phyloP scores from a whole-genome alignment of 176 grass and related monocot genomes.

The Hordeum vulgare region MorexV3_pseudomolecules_assembly NC_058522.1:417795469-417795968 shows the following conservation, averaged over 20 bases:
- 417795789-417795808: conserved; percentile 60
- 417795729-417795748: conserved; percentile 48
- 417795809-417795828: conserved; percentile 85
- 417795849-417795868: conserved; percentile 66
- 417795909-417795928: no score
- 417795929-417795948: not conserved
- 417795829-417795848: conserved; percentile 75
- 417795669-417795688: not conserved
- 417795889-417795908: conserved; percentile 51
- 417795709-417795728: conserved; percentile 56
- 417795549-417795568: conserved; percentile 60
- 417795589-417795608: conserved; percentile 53
- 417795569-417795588: conserved; percentile 62
- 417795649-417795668: conserved; percentile 11
- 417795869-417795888: conserved; percentile 71
- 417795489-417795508: conserved; percentile 53
- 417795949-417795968: not conserved
- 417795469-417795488: not conserved
- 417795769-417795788: conserved; percentile 60
- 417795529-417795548: conserved; percentile 38
- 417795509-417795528: conserved; percentile 73
- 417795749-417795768: conserved; percentile 51
- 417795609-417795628: conserved; percentile 66
- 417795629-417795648: conserved; percentile 39
- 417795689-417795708: conserved; percentile 74